These are phyloP conservation scores for Elsinoe fawcettii DNA, from an alignment of 2,329 filamentous ascomycete genomes.

Conservation along the genomic window DNA sequence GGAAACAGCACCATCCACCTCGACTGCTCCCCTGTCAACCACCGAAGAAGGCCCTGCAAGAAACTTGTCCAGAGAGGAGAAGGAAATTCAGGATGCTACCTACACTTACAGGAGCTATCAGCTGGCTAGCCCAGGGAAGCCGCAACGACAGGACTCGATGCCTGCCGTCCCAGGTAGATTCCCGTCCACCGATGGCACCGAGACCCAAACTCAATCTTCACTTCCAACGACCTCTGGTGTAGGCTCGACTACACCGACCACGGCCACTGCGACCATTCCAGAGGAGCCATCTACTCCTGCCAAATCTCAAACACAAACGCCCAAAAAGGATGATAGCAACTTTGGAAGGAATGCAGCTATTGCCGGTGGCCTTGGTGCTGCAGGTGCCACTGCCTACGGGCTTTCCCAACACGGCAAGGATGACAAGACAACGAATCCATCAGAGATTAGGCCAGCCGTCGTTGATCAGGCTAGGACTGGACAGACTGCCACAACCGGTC, in stretches of 20 bases:
- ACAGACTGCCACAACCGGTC: not conserved
- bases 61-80: slow-evolving; percentile 8
- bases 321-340: slow-evolving; percentile 18
- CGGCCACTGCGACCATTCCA: not conserved
- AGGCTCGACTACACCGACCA: not conserved
- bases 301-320: not conserved
- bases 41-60: not conserved
- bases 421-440: not conserved
- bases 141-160: slow-evolving; percentile 2
- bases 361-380: slow-evolving; percentile 27
- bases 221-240: not conserved
- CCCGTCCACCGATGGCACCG: slow-evolving; percentile 5
- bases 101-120: slow-evolving; percentile 23
- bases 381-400: slow-evolving; percentile 30
- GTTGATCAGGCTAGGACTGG: not conserved
- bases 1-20: not conserved
- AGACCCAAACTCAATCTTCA: not conserved
- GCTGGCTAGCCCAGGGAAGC: slow-evolving; percentile 14
- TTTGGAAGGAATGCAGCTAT: slow-evolving; percentile 23
- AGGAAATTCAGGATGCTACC: slow-evolving; percentile 23
- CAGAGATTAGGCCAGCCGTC: not conserved
- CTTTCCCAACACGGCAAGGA: slow-evolving; percentile 25
- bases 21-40: not conserved
- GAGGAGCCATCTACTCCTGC: slow-evolving; percentile 5
- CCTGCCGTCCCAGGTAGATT: slow-evolving; percentile 12